Base-by-base conservation (phyloP, 225 moss, liverwort and hornwort species). In the Polytrichum formosum region DNA sequence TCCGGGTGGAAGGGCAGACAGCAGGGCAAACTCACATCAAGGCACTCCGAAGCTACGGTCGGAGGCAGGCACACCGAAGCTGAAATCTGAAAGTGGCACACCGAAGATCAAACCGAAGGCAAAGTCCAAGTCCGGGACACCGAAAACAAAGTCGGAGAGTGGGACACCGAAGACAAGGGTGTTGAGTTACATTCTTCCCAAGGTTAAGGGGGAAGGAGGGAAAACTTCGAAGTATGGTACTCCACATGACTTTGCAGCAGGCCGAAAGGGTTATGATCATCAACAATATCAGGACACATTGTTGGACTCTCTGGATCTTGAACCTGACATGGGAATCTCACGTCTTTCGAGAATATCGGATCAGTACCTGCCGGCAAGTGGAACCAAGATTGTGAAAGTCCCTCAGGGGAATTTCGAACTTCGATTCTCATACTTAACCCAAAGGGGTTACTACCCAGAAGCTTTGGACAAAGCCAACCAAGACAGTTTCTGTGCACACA, bases 381-480 rank as follows among this genome's bases (percentile, higher is more conserved):
- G 97, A 28, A 92, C 86, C 17, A 79, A 86, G 63, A 83, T 97
- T 58, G 94, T 85, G 33, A 73, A 56, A 0, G 85, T 94, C 1
- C 82, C 92, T 22, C 82, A 79, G 6, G 73, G 78, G 5, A 83
- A 81, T 30, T 92, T 77, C 54, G 79, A 90, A 78, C 86, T 97
- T 18, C 87, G 94, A 63, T 94, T 92, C 69, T 92, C 97, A 0
- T 97, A 83, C 70, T 69, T 97, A 60, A 92, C 94, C 6, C 94
- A 94, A 72, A 86, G 97, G 7, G 97, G 97, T 13, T 97, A 97
- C 75, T 97, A 97, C 55, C 97, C 97, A 3, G 97, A 97, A 73
- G 89, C 97, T 23, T 82, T 94, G 53, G 94, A 97, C 66, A 97
- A 97, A 70, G 91, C 91, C 18, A 97, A 97, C 30, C 97, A 97